phyloP scores from a whole-genome alignment of 768 basidiomycete species.

The Lactifluus hygrophoroides region DNA sequence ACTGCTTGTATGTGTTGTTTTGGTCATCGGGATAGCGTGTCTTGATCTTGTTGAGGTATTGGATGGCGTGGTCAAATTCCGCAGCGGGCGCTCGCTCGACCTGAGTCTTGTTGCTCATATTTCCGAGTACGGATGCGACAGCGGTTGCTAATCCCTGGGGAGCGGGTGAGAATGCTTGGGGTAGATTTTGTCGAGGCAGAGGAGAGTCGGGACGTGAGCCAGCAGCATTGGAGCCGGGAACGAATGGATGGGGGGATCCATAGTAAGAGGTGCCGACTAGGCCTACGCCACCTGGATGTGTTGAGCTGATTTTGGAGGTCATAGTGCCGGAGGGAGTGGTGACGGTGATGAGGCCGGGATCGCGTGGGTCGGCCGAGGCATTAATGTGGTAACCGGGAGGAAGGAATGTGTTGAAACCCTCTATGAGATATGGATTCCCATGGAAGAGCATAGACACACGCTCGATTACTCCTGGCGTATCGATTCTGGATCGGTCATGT shows the following conservation, averaged over 20 bases:
- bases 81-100: conserved; percentile 46
- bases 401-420: conserved; percentile 97
- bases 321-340: conserved; percentile 71
- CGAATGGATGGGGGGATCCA: conserved; percentile 21
- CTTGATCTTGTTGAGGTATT: conserved; percentile 98
- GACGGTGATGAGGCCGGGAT: conserved; percentile 69
- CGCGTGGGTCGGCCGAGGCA: conserved; percentile 58
- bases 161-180: conserved; percentile 39
- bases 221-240: conserved; percentile 32
- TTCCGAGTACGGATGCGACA: conserved; percentile 19
- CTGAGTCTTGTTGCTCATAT: conserved; percentile 32
- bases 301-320: conserved; percentile 50
- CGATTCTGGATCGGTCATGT: conserved; percentile 52
- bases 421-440: conserved; percentile 82
- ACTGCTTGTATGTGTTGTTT: conserved; percentile 81
- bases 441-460: conserved; percentile 90
- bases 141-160: conserved; percentile 11
- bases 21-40: conserved; percentile 79
- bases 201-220: conserved; percentile 32
- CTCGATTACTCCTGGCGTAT: conserved; percentile 95
- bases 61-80: conserved; percentile 91
- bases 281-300: conserved; percentile 26
- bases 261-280: conserved; percentile 26
- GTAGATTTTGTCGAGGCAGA: conserved; percentile 26
- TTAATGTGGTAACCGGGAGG: conserved; percentile 94